Percentiles rank a stretch among this genome's conserved stretches.
phyloP scores from a whole-genome alignment of 257 asterid species.

The Przewalskia tangutica region DNA sequence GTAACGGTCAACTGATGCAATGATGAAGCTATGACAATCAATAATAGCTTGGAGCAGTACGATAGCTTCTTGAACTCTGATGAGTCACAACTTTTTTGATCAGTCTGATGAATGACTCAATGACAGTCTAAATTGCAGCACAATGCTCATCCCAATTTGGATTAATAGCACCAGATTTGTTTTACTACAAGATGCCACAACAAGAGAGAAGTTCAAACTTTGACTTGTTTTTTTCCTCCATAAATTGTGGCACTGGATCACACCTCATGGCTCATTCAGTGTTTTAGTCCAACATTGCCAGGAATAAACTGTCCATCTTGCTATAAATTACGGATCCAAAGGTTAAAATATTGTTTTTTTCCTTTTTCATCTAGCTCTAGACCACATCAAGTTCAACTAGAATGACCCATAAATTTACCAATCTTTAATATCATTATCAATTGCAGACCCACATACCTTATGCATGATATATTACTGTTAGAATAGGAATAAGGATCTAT shows the following conservation, averaged over 20 bases:
- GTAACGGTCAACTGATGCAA: not conserved
- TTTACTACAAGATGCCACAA: not conserved
- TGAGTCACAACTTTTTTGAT: not conserved
- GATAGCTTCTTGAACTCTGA: not conserved
- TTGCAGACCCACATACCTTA: not conserved
- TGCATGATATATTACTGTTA: not conserved
- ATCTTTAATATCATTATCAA: not conserved
- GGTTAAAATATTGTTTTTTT: not conserved
- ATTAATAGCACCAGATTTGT: not conserved
- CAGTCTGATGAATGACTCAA: not conserved
- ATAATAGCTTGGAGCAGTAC: not conserved
- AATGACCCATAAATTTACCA: not conserved
- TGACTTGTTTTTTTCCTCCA: not conserved
- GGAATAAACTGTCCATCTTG: not conserved
- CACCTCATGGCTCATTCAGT: not conserved
- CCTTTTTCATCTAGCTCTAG: not conserved
- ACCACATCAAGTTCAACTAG: not conserved
- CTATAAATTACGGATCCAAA: not conserved
- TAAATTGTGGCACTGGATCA: not conserved
- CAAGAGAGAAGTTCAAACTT: not conserved
- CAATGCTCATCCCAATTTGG: not conserved
- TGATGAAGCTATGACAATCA: not conserved
- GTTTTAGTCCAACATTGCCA: not conserved
- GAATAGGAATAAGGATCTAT: no score
- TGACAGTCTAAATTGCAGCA: not conserved